Base-by-base conservation (phyloP, 2,329 filamentous ascomycete genomes). In the Ophiocordyceps sinensis region DNA sequence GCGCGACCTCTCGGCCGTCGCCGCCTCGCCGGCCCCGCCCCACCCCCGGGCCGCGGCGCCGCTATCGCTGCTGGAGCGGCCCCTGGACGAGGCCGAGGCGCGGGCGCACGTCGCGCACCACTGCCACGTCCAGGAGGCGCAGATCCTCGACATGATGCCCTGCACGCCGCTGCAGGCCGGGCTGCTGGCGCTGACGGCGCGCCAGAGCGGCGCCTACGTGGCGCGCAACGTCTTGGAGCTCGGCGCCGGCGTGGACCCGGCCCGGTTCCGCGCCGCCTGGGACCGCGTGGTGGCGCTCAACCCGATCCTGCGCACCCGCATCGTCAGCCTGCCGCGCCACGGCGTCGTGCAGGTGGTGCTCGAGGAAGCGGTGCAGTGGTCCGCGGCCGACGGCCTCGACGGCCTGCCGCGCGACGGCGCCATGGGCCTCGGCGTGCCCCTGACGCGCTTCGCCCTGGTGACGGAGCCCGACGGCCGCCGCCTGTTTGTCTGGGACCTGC, bases 151-250 rank as follows among this genome's bases (percentile, higher is more conserved):
- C 21, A 38, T 49, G 4, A 44, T 47, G n/a, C 51, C 49, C 5
- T 49, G 48, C 34, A 49, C 51, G 11, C 44, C 51, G 1, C 41
- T 52, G 11, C 51, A 53, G 36, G 44, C 51, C 17, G 46, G 45
- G 8, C 41, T 51, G 19, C 38, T 51, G 23, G 44, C 48, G 11
- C 28, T 49, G 23, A 48, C 48, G 8, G 40, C 44, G 3, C 44
- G 43, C 35, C 29, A 39, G 1, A 32, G 41, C 4, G 45, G 45
- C 6, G 45, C 44, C 30, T 52, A 52, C n/a, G 40, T 50, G 6
- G 44, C 43, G 1, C 41, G 39, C 13, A 41, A 45, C n/a, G 35
- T 49, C 14, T 46, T 47, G 7, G 34, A 45, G 12, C 32, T 52
- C 10, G 43, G 41, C 3, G 23, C 29, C 2, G 30, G 37, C 7